A percentile compares a stretch with the other conserved stretches of the same genome.
These are phyloP conservation scores for Zygnema cylindricum DNA, from an alignment of 139 green algal genomes.

Conservation along the genomic window DNA sequence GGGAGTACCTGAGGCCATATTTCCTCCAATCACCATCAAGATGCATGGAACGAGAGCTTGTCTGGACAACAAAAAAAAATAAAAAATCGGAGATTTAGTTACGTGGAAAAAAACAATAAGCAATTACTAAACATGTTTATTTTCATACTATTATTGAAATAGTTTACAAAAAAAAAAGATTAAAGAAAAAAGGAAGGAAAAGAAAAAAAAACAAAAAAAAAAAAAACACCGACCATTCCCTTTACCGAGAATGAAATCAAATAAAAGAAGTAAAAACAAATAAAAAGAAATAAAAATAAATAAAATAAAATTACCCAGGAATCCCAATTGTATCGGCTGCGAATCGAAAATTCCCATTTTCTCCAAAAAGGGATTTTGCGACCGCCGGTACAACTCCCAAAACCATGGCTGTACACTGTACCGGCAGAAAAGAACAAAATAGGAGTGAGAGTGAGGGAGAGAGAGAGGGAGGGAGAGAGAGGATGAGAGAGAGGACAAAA, in stretches of 20 bases:
- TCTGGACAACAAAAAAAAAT: not conserved
- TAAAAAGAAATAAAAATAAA: not conserved
- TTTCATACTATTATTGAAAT: too few species aligned
- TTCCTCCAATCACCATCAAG: slow-evolving; percentile 4
- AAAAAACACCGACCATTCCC: not conserved
- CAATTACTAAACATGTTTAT: too few species aligned
- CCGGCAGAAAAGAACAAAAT: not conserved
- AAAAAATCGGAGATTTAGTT: not conserved
- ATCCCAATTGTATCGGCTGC: not conserved
- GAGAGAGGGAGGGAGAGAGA: not conserved
- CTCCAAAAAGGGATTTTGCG: not conserved
- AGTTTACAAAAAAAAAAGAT: not conserved
- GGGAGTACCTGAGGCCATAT: slow-evolving; percentile 2
- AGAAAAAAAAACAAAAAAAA: not conserved
- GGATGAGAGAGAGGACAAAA: not conserved
- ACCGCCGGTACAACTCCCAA: not conserved
- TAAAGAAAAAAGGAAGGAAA: not conserved
- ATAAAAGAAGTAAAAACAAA: not conserved
- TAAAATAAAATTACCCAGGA: not conserved
- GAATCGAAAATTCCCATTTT: not conserved
- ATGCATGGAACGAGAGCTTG: slow-evolving; percentile 17
- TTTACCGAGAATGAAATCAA: not conserved
- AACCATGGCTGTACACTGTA: not conserved
- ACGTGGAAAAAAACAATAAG: too few species aligned
- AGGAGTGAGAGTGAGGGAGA: too few species aligned